A percentile compares a stretch with the other conserved stretches of the same genome.
Evolutionary conservation across 768 basidiomycete genomes (phyloP).

Genomic region (Pleurotus platypus): DNA sequence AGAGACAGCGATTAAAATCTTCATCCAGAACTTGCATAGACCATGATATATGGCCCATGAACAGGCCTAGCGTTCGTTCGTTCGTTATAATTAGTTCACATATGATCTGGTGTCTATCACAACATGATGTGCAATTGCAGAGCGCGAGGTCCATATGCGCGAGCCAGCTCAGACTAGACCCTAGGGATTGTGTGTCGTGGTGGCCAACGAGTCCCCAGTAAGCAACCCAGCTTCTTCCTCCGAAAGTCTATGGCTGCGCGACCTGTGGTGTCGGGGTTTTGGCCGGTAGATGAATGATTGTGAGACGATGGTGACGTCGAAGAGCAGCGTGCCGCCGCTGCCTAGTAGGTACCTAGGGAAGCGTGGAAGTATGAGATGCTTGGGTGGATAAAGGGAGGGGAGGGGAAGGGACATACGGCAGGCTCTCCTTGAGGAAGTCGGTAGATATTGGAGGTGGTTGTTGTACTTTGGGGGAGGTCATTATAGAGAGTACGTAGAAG

Average conservation of each 20-base stretch:
- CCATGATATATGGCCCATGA: too few species aligned
- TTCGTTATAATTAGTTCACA: too few species aligned
- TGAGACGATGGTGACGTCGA: constrained; percentile 87
- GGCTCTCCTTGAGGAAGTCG: constrained; percentile 72
- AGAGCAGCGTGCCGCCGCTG: constrained; percentile 88
- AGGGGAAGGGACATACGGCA: constrained; percentile 62
- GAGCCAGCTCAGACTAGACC: too few species aligned
- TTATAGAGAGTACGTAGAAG: constrained; percentile 88
- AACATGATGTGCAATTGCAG: too few species aligned
- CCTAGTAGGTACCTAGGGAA: constrained; percentile 78
- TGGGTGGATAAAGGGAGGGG: not conserved
- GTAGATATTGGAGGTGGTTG: constrained; percentile 57
- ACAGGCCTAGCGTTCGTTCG: too few species aligned
- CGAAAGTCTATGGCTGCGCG: constrained; percentile 22
- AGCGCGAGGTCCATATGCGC: too few species aligned
- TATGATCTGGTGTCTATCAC: too few species aligned
- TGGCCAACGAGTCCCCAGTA: constrained; percentile 33
- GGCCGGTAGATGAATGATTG: constrained; percentile 81
- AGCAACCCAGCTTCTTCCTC: constrained; percentile 52
- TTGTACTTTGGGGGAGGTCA: constrained; percentile 66
- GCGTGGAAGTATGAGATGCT: constrained; percentile 1
- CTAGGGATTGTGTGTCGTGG: constrained; percentile 22
- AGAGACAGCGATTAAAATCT: too few species aligned
- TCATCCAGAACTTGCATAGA: too few species aligned
- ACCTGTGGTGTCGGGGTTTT: constrained; percentile 24